Base-by-base conservation (phyloP, 1,139 yeast species). In the Nakaseomyces bracarensis region DNA sequence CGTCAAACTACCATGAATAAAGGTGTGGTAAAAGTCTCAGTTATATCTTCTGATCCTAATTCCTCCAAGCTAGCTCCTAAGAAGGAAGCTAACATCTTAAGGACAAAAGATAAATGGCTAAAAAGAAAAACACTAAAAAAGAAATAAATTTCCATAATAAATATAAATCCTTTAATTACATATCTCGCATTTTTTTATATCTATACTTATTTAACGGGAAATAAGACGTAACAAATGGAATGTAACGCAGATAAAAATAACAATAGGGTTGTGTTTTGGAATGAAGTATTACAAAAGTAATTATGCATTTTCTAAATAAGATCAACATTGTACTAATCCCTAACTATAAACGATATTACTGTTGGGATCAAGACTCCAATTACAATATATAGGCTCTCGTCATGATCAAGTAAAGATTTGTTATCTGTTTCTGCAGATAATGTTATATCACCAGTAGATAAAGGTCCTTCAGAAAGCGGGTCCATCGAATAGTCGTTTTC, bases 61-160 rank as follows among this genome's bases (percentile, higher is more conserved):
- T 20, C 42, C 10, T 49, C 44, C 18, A 41, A 50, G 8, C 42
- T 57, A 52, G 60, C 64, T 3, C 82, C 81, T 8, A 64, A 64
- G 36, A 70, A 72, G 35, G 76, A 71, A 45, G 55, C 60, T 18
- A 58, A 63, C 35, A 64, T 71, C 10, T 57, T 72, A 41, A 65
- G 61, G 38, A 63, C 70, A 23, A 75, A 69, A 55, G 74, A 72
- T 42, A 72, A 73, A 52, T 79, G 85, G 85, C 63, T 79, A 49
- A 72, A 70, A 50, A 71, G 86, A 57, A 76, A 71, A 51, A 64
- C 77, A 16, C 59, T 78, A 43, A 53, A 51, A 18, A 58, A 60
- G 38, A 55, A 48, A 40, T 56, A 48, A 43, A 31, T 27, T 21
- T 8, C 16, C 11, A 3, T 4, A 16, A 22, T 36, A 40, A 15